These are phyloP conservation scores for Skeletonema tropicum DNA, from an alignment of 108 stramenopile genomes.

Conservation along the genomic window DNA sequence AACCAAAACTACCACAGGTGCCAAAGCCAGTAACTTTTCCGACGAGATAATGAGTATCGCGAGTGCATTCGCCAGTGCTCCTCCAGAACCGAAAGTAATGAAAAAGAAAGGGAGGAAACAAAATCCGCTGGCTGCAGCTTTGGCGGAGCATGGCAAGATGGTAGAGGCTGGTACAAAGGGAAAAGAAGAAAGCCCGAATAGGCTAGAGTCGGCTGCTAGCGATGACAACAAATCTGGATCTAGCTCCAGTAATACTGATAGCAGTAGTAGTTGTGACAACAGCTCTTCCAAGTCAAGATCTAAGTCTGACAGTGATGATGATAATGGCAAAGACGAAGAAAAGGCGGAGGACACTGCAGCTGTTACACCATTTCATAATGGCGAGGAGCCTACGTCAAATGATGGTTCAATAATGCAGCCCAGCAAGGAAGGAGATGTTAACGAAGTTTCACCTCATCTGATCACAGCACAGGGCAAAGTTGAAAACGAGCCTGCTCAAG, in stretches of 20 bases:
- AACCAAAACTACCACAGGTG: background rate
- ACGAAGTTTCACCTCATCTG: no score
- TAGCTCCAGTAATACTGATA: background rate
- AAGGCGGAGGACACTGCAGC: background rate
- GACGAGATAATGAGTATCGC: constrained; percentile 1
- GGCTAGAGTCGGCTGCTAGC: no score
- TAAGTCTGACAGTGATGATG: background rate
- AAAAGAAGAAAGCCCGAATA: no score
- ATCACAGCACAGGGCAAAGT: no score
- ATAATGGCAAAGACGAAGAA: background rate
- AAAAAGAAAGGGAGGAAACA: constrained; percentile 5
- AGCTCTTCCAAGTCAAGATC: constrained; percentile 8
- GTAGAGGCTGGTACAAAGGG: background rate
- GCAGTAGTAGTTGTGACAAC: background rate
- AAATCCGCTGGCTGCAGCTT: background rate
- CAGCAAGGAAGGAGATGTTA: no score
- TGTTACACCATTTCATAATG: background rate
- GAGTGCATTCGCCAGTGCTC: background rate
- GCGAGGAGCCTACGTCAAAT: background rate
- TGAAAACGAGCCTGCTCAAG: no score
- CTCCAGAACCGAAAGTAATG: background rate
- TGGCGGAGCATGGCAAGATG: background rate
- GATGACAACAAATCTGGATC: background rate
- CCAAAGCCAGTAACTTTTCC: background rate
- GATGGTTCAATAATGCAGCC: background rate